Percentiles rank a stretch among this genome's conserved stretches.
phyloP scores from a whole-genome alignment of 495 filamentous ascomycete species.

The Aspergillus baeticus region DNA sequence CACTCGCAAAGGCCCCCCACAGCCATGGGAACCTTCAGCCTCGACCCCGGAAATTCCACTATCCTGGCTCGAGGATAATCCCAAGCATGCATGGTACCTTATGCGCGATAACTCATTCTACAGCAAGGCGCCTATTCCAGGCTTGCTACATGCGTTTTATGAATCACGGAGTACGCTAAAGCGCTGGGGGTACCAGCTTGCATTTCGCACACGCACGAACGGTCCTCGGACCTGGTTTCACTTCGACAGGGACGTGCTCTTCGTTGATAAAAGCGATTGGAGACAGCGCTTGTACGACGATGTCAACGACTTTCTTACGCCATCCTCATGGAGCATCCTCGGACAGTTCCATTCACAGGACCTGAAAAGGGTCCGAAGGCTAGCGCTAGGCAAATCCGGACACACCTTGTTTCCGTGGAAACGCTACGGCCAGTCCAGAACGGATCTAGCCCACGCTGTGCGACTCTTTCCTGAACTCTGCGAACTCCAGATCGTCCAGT shows the following conservation, averaged over 20 bases:
- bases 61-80: background rate
- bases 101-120: background rate
- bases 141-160: background rate
- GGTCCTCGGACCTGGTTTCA: background rate
- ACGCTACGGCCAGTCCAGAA: background rate
- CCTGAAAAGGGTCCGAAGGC: background rate
- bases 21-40: background rate
- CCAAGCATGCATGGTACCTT: background rate
- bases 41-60: slow-evolving; percentile 1
- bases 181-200: slow-evolving; percentile 1
- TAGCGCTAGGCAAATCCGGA: background rate
- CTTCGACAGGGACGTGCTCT: background rate
- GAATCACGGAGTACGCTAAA: background rate
- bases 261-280: background rate
- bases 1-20: background rate
- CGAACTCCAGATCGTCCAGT: slow-evolving; percentile 2
- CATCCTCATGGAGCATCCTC: background rate
- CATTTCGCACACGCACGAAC: background rate
- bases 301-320: background rate
- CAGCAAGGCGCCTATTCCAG: background rate
- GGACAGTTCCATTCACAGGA: background rate
- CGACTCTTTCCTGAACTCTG: background rate
- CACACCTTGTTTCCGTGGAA: background rate
- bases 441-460: background rate
- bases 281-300: background rate